Evolutionary conservation across 2,329 filamentous ascomycete species (phyloP).

Genomic region (Diaporthe ampelina): DNA sequence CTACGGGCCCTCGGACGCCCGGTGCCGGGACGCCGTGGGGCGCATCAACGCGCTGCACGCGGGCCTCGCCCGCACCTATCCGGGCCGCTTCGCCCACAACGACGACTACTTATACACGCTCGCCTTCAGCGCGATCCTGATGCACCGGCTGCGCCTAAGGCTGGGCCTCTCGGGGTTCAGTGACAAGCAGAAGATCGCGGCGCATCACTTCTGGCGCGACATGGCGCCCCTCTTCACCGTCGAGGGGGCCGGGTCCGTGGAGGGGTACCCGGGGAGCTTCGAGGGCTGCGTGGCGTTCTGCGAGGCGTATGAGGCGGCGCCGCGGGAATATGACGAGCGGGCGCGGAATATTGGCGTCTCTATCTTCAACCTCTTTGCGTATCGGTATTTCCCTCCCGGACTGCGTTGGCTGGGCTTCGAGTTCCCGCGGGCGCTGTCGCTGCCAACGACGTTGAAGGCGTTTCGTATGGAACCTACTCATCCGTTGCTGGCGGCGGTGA

Average conservation of each 20-base stretch:
- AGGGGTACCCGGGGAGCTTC: not conserved
- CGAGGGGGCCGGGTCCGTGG: not conserved
- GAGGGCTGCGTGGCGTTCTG: constrained; percentile 11
- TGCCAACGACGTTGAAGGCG: constrained; percentile 10
- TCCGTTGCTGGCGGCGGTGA: not conserved
- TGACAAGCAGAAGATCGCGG: constrained; percentile 5
- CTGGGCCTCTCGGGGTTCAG: not conserved
- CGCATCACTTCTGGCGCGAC: constrained; percentile 15
- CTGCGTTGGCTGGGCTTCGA: constrained; percentile 12
- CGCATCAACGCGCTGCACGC: constrained; percentile 23
- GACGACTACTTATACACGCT: constrained; percentile 10
- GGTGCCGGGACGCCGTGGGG: constrained; percentile 1
- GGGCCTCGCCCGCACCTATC: not conserved
- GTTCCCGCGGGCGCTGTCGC: constrained; percentile 5
- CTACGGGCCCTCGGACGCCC: not conserved
- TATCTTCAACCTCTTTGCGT: constrained; percentile 13
- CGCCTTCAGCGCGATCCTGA: constrained; percentile 11
- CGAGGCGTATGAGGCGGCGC: constrained; percentile 12
- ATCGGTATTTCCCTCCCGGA: not conserved
- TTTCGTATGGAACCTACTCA: constrained; percentile 10
- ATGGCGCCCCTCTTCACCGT: constrained; percentile 12
- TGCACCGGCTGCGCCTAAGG: constrained; percentile 21
- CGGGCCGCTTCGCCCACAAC: constrained; percentile 1
- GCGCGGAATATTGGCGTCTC: constrained; percentile 13
- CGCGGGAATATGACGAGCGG: constrained; percentile 8